phyloP scores from a whole-genome alignment of 2,329 filamentous ascomycete species.

The Davidsoniella virescens region DNA sequence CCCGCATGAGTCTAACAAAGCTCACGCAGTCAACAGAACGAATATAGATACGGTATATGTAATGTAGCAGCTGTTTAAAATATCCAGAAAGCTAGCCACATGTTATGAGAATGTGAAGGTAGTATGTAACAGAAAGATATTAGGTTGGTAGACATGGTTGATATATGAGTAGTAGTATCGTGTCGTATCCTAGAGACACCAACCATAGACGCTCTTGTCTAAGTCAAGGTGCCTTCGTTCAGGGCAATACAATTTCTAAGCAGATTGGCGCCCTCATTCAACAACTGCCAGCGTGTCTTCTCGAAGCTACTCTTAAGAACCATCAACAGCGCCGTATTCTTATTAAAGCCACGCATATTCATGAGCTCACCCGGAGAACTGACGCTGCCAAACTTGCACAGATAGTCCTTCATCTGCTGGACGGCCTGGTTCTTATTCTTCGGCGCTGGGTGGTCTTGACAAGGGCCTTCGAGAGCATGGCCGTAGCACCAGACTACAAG shows the following conservation, averaged over 20 bases:
- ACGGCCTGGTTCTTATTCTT: slow-evolving; percentile 48
- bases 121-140: no score
- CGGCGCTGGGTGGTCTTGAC: slow-evolving; percentile 36
- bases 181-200: not conserved
- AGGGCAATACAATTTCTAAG: slow-evolving; percentile 63
- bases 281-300: slow-evolving; percentile 75
- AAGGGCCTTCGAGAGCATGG: slow-evolving; percentile 71
- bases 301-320: slow-evolving; percentile 68
- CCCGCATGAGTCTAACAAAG: no score
- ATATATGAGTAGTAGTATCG: not conserved
- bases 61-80: no score
- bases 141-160: not conserved
- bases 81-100: no score
- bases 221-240: slow-evolving; percentile 21
- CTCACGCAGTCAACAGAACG: not conserved
- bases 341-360: slow-evolving; percentile 58
- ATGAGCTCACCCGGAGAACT: slow-evolving; percentile 63
- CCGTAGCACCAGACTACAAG: slow-evolving; percentile 94
- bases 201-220: not conserved
- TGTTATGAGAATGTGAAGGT: no score
- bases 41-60: not conserved
- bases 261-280: slow-evolving; percentile 71
- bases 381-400: slow-evolving; percentile 56
- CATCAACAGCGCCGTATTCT: slow-evolving; percentile 65
- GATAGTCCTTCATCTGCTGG: slow-evolving; percentile 63